phyloP scores from a whole-genome alignment of 2,329 filamentous ascomycete species.

The Myotisia sp. region DNA sequence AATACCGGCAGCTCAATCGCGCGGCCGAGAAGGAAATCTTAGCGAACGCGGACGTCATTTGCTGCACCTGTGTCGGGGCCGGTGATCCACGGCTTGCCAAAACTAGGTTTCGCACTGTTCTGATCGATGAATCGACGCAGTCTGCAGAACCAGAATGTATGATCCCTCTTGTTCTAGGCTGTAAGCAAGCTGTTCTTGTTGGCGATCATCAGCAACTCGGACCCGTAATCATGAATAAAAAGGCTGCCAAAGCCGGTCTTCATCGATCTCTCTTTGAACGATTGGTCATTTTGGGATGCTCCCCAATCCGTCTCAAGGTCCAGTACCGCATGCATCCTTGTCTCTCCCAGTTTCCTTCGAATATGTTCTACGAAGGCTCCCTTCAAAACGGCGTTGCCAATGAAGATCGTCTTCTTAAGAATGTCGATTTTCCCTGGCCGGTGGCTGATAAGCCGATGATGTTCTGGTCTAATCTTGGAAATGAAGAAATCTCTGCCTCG shows the following conservation, averaged over 20 bases:
- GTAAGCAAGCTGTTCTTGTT: constrained; percentile 97
- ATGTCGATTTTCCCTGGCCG: constrained; percentile 97
- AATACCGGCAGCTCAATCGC: constrained; percentile 89
- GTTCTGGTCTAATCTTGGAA: constrained; percentile 98
- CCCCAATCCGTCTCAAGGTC: constrained; percentile 84
- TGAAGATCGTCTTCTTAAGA: constrained; percentile 71
- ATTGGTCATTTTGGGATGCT: constrained; percentile 76
- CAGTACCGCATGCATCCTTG: constrained; percentile 99
- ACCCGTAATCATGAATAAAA: constrained; percentile 99
- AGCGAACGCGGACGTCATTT: constrained; percentile 91
- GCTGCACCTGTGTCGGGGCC: constrained; percentile 95
- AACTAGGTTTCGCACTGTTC: constrained; percentile 94
- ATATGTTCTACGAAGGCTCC: constrained; percentile 98
- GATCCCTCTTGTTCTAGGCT: constrained; percentile 92
- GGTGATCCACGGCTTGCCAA: constrained; percentile 90
- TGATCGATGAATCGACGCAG: constrained; percentile 97
- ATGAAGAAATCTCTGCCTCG: constrained; percentile 94
- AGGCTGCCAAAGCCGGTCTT: constrained; percentile 89
- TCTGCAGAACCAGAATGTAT: constrained; percentile 97
- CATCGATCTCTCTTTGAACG: constrained; percentile 99
- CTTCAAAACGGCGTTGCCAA: constrained; percentile 92
- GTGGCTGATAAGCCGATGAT: constrained; percentile 93
- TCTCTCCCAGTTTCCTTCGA: constrained; percentile 90
- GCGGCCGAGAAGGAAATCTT: constrained; percentile 90
- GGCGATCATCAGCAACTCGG: constrained; percentile 97